Evolutionary conservation across 306 rosid genomes (phyloP), one percentile per base, ranked within the genome.

Genomic region (Glycyrrhiza uralensis): DNA sequence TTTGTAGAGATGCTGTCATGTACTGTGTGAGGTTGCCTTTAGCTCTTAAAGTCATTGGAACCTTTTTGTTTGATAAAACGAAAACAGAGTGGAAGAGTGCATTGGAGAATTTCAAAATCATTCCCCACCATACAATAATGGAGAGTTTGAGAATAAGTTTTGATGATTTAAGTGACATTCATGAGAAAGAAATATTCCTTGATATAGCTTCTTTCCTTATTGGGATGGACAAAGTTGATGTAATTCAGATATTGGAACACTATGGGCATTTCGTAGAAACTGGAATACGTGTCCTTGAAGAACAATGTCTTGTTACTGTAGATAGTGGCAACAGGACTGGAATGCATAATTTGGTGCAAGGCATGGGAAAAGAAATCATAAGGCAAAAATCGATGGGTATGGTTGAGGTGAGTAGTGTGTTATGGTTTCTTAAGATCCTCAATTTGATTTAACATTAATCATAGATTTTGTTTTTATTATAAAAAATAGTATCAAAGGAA

Each of bases 291-390:
- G 14, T 7, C 14, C 69, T 60, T 3, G 1, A 23, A 28, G 49
- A 38, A n/a, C 38, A 22, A 29, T 38, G 29, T 71, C 47, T 69
- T 4, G 1, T 76, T 46, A 68, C 12, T 0, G 4, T 69, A 38
- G 62, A 3, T 5, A 14, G n/a, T 2, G 5, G 38, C 0, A 60
- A 77, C 57, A 77, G 12, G 30, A 38, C 69, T 28, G 22, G 51
- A 49, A 69, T 77, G 76, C 71, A 36, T 38, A 13, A 17, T 17
- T 9, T 69, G 18, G 17, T 59, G 5, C 45, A 26, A 15, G 47
- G 45, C 4, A 69, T 77, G 76, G 81, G 66, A 18, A 69, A 57
- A 69, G 71, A 69, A 36, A 69, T 60, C 1, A 13, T 59, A n/a
- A 5, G 4, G 12, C 9, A 13, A 13, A 13, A 29, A 2, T 22